These are phyloP conservation scores for Zygosaccharomyces sapae DNA, from an alignment of 1,139 yeast species.

Conservation along the genomic window DNA sequence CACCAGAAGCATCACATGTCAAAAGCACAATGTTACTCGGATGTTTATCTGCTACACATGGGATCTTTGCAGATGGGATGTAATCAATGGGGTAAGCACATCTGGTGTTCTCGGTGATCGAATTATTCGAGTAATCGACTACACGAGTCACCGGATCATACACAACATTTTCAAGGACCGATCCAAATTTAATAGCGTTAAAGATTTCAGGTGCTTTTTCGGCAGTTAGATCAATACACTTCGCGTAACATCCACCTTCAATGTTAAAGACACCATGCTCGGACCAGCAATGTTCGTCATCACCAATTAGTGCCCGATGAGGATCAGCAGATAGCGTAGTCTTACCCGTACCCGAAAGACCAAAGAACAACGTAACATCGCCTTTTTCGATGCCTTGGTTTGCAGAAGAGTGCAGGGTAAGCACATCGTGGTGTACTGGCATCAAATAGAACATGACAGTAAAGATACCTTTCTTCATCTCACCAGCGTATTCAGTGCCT, in stretches of 20 bases:
- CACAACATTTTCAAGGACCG: conserved; percentile 89
- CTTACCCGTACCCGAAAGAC: conserved; percentile 97
- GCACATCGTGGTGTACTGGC: conserved; percentile 90
- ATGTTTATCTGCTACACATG: conserved; percentile 85
- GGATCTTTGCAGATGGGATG: conserved; percentile 94
- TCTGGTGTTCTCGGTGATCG: conserved; percentile 95
- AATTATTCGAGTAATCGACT: conserved; percentile 78
- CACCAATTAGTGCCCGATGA: conserved; percentile 89
- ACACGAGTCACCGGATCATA: conserved; percentile 75
- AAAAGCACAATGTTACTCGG: conserved; percentile 89
- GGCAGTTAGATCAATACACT: conserved; percentile 82
- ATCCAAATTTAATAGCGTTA: conserved; percentile 90
- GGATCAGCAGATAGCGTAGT: conserved; percentile 97
- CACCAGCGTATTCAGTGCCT: conserved; percentile 99
- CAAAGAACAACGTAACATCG: conserved; percentile 86
- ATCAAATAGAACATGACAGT: conserved; percentile 98
- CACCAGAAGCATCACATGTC: conserved; percentile 98
- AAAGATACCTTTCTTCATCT: conserved; percentile 99
- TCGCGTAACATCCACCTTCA: conserved; percentile 99
- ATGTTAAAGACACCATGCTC: conserved; percentile 97
- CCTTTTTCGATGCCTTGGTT: conserved; percentile 73
- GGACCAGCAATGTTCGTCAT: conserved; percentile 99
- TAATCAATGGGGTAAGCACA: conserved; percentile 98
- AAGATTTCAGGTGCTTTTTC: conserved; percentile 98
- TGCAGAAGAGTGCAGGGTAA: conserved; percentile 92